A percentile compares a stretch with the other conserved stretches of the same genome.
Conservation (phyloP, 2,329 filamentous ascomycete species). For the Penicillium sumatraense region DNA sequence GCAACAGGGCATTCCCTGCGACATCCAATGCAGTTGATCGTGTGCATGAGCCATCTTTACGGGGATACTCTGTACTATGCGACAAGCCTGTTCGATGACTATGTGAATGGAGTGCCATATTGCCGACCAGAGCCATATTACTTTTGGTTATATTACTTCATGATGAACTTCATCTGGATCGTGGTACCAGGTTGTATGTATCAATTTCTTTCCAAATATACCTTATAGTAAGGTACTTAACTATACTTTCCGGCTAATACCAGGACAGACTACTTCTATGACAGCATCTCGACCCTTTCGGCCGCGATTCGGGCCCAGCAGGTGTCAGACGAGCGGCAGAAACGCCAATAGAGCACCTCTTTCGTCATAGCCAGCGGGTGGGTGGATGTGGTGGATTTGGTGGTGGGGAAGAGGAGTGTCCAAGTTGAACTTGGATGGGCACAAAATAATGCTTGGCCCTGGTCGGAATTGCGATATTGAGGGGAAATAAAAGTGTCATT, state of each 20-base stretch:
- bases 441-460: conserved; percentile 2
- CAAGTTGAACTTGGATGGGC: conserved; percentile 6
- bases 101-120: conserved; percentile 58
- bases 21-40: conserved; percentile 63
- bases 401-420: conserved; percentile 16
- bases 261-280: conserved; percentile 36
- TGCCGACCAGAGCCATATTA: conserved; percentile 67
- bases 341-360: conserved; percentile 32
- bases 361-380: conserved; percentile 24
- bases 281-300: conserved; percentile 38
- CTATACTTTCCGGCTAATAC: too few relatives aligned
- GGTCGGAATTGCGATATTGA: conserved; percentile 13
- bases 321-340: conserved; percentile 24
- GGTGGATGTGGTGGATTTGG: conserved; percentile 7
- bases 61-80: conserved; percentile 68
- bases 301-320: conserved; percentile 32
- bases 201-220: not conserved
- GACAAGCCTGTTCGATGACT: conserved; percentile 65
- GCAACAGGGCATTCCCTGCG: conserved; percentile 59
- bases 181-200: conserved; percentile 61
- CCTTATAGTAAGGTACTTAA: conserved; percentile 5
- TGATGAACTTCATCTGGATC: conserved; percentile 71
- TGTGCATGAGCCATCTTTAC: conserved; percentile 67
- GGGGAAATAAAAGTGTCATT: not conserved
- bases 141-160: conserved; percentile 69